These are phyloP conservation scores for Mesembryanthemum crystallinum DNA, from an alignment of 148 eudicot species.

Conservation along the genomic window DNA sequence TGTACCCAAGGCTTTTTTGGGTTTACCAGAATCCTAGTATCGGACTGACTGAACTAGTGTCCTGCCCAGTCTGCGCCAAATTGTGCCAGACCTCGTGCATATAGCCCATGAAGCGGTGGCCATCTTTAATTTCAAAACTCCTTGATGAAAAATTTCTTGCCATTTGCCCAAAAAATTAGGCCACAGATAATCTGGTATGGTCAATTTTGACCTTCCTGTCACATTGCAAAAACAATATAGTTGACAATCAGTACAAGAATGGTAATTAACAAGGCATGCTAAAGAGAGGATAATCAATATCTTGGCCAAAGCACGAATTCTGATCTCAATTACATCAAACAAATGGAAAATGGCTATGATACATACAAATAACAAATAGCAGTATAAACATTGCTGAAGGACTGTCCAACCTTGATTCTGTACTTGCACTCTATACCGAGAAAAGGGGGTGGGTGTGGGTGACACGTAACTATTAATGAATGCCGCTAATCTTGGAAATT, in stretches of 20 bases:
- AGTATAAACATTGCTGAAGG: constrained; percentile 21
- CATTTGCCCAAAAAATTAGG: too few species aligned
- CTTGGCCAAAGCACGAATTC: constrained; percentile 26
- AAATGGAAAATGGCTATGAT: constrained; percentile 20
- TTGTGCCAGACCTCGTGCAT: too few species aligned
- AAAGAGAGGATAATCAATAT: constrained; percentile 4
- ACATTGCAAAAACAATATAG: not conserved
- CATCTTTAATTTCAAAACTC: too few species aligned
- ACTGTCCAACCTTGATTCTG: constrained; percentile 20
- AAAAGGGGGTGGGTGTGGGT: not conserved
- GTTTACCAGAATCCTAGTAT: too few species aligned
- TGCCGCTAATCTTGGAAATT: constrained; percentile 11
- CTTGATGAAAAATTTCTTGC: too few species aligned
- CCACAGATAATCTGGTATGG: not conserved
- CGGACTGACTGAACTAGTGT: too few species aligned
- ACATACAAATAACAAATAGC: constrained; percentile 36
- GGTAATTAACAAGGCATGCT: not conserved
- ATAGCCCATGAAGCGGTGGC: too few species aligned
- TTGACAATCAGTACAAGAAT: not conserved
- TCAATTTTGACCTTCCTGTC: not conserved
- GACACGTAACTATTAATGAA: not conserved
- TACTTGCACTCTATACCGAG: constrained; percentile 8
- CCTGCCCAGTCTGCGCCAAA: too few species aligned
- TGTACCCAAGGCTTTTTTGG: too few species aligned
- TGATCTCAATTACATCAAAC: constrained; percentile 21